A percentile compares a stretch with the other conserved stretches of the same genome.
phyloP scores from a whole-genome alignment of 768 basidiomycete species.

The Mycena kentingensis region DNA sequence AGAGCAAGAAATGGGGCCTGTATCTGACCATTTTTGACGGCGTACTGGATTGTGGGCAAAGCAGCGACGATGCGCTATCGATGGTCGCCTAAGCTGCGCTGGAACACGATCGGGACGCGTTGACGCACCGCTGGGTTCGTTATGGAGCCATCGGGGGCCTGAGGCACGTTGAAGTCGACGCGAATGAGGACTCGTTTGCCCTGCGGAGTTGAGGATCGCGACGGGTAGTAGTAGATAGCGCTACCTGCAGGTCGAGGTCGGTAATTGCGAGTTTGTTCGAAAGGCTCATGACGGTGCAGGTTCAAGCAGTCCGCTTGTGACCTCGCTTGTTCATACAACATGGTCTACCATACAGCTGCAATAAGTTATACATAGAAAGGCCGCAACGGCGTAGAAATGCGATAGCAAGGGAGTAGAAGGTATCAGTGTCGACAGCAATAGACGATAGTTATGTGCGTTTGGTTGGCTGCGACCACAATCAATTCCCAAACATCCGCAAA shows the following conservation, averaged over 20 bases:
- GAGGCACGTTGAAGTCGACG: constrained; percentile 96
- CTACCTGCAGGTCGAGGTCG: no score
- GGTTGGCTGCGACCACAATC: constrained; percentile 15
- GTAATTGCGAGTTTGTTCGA: no score
- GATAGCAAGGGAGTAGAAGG: no score
- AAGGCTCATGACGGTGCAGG: no score
- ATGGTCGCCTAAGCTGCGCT: constrained; percentile 17
- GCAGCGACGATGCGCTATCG: constrained; percentile 93
- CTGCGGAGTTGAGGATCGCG: no score
- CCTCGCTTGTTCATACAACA: no score
- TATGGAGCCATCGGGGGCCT: constrained; percentile 80
- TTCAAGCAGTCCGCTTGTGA: no score
- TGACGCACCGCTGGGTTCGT: constrained; percentile 92
- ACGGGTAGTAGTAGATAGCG: no score
- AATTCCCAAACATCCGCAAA: constrained; percentile 3
- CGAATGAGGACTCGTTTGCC: constrained; percentile 90
- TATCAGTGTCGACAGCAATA: no score
- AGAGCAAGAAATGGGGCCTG: constrained; percentile 12
- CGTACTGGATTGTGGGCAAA: constrained; percentile 92
- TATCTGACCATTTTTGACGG: constrained; percentile 74
- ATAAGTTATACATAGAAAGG: no score
- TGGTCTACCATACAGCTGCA: no score
- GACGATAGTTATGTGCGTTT: constrained; percentile 14
- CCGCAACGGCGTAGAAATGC: no score
- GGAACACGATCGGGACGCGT: constrained; percentile 16